Evolutionary conservation across 1,284 basidiomycete genomes (phyloP).

Genomic region (Cutaneotrichosporon cutaneum): DNA sequence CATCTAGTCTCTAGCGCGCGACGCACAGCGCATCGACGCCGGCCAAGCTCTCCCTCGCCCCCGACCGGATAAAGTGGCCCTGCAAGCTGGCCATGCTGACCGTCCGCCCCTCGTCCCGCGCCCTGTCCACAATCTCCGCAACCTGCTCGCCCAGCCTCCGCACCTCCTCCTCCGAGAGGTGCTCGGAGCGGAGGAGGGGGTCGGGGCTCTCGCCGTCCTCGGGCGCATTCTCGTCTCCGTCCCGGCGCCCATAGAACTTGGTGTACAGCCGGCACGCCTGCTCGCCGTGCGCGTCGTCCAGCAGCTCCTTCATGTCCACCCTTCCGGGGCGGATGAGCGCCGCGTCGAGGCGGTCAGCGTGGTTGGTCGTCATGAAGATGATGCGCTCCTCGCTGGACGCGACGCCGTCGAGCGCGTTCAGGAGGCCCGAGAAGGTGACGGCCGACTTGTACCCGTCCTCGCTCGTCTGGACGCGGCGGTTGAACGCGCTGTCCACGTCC

Average conservation of each 20-base stretch:
- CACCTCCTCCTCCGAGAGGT: slow-evolving; percentile 54
- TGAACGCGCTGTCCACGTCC: slow-evolving; percentile 98
- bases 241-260: slow-evolving; percentile 67
- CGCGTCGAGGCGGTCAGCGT: slow-evolving; percentile 63
- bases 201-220: slow-evolving; percentile 7
- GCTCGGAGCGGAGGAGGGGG: slow-evolving; percentile 17
- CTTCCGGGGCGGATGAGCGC: slow-evolving; percentile 93
- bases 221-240: background rate
- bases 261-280: slow-evolving; percentile 80
- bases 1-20: background rate
- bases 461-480: slow-evolving; percentile 79
- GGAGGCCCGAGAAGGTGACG: slow-evolving; percentile 94
- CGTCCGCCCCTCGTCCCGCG: slow-evolving; percentile 57
- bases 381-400: slow-evolving; percentile 96
- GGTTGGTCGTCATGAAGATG: slow-evolving; percentile 99
- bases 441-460: slow-evolving; percentile 94
- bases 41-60: slow-evolving; percentile 63
- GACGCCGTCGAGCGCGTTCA: slow-evolving; percentile 97
- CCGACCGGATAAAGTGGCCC: slow-evolving; percentile 82
- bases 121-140: slow-evolving; percentile 59
- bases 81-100: slow-evolving; percentile 94
- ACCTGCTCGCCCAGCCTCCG: slow-evolving; percentile 59
- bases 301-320: slow-evolving; percentile 79
- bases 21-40: slow-evolving; percentile 56
- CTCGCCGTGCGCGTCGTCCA: slow-evolving; percentile 81